Percentiles rank a stretch among this genome's conserved stretches.
phyloP scores from a whole-genome alignment of 805 yeast genomes.

The Nakazawaea ernobii region DNA sequence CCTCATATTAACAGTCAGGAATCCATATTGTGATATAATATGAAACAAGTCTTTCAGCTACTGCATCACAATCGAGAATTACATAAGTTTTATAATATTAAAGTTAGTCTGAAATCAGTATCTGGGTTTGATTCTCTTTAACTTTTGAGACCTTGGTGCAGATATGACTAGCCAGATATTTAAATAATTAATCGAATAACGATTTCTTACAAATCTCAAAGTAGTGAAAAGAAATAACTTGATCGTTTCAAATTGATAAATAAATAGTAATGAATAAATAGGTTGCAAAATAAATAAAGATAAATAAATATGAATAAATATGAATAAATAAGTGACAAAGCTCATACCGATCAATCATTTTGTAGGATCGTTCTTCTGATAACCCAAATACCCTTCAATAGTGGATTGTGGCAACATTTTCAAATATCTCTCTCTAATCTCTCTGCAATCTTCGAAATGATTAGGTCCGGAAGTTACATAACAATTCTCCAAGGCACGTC shows the following conservation, averaged over 20 bases:
- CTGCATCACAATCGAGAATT: too few species aligned
- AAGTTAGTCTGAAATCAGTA: too few species aligned
- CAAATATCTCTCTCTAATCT: slow-evolving; percentile 69
- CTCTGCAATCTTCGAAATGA: slow-evolving; percentile 74
- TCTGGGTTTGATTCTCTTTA: too few species aligned
- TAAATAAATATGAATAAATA: background rate
- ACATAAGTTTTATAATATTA: too few species aligned
- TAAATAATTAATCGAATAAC: too few species aligned
- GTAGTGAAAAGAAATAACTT: background rate
- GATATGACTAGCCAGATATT: too few species aligned
- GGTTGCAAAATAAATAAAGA: background rate
- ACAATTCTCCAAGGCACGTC: slow-evolving; percentile 74
- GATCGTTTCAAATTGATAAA: background rate
- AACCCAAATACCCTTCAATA: slow-evolving; percentile 72
- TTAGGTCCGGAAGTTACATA: slow-evolving; percentile 56
- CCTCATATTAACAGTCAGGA: too few species aligned
- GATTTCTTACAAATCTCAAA: too few species aligned
- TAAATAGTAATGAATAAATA: slow-evolving; percentile 2
- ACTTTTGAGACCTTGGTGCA: too few species aligned
- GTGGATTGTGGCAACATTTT: slow-evolving; percentile 68
- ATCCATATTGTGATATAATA: too few species aligned
- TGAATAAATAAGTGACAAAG: background rate
- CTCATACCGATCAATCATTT: slow-evolving; percentile 33
- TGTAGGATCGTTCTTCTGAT: slow-evolving; percentile 83
- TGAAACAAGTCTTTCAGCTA: too few species aligned